These are phyloP conservation scores for Brettanomyces naardenensis DNA, from an alignment of 805 yeast species.

Conservation along the genomic window DNA sequence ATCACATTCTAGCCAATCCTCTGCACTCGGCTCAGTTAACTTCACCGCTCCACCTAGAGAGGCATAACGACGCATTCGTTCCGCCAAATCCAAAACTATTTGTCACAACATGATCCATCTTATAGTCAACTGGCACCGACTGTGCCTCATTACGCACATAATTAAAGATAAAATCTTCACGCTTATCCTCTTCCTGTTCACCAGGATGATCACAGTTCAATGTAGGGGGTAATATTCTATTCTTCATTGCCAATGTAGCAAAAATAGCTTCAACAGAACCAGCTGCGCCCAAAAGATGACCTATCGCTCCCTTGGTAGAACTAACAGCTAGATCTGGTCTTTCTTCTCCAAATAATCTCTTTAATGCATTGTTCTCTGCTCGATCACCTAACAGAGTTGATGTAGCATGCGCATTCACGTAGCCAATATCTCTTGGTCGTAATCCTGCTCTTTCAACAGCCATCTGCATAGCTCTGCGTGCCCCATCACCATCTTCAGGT, in stretches of 20 bases:
- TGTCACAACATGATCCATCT: conserved; percentile 55
- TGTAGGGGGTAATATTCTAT: conserved; percentile 68
- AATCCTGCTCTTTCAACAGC: conserved; percentile 53
- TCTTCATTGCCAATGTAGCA: conserved; percentile 56
- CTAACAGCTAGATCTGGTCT: conserved; percentile 45
- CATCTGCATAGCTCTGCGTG: conserved; percentile 69
- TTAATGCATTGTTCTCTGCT: conserved; percentile 77
- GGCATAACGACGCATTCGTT: conserved; percentile 71
- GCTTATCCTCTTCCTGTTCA: conserved; percentile 36
- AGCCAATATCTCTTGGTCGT: conserved; percentile 46
- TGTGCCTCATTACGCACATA: conserved; percentile 47
- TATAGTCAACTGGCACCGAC: conserved; percentile 12
- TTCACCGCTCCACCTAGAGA: conserved; percentile 26
- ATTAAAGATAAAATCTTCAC: conserved; percentile 39
- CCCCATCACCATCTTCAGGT: conserved; percentile 74
- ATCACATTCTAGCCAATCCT: too few species aligned
- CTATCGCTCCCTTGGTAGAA: conserved; percentile 87
- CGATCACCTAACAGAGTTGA: conserved; percentile 84
- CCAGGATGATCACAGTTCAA: conserved; percentile 56
- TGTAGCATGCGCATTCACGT: conserved; percentile 95
- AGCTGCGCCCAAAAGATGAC: conserved; percentile 93
- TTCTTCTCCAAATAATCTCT: conserved; percentile 36
- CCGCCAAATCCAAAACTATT: conserved; percentile 99
- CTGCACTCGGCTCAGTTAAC: background rate
- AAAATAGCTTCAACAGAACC: conserved; percentile 90